A percentile compares a stretch with the other conserved stretches of the same genome.
Evolutionary conservation across 2,329 filamentous ascomycete genomes (phyloP).

Genomic region (Cytospora leucostoma): DNA sequence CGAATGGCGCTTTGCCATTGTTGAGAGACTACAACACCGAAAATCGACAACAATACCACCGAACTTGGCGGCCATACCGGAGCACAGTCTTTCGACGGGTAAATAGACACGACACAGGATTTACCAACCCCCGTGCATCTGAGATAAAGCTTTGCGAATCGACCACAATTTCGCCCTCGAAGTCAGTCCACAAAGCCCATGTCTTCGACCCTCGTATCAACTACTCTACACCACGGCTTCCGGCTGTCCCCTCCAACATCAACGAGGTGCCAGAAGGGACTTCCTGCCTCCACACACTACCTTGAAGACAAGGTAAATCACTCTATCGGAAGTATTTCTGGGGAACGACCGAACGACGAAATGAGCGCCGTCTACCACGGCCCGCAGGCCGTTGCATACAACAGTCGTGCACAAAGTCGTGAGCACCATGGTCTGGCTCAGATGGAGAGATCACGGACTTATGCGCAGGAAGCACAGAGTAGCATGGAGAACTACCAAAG

Average conservation of each 20-base stretch:
- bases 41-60: neutral
- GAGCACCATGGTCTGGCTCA: constrained; percentile 22
- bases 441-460: constrained; percentile 21
- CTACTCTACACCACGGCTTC: constrained; percentile 22
- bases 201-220: constrained; percentile 25
- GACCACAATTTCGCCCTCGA: neutral
- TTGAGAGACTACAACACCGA: constrained; percentile 17
- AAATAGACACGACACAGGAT: constrained; percentile 5
- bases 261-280: constrained; percentile 17
- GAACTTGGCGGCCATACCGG: neutral
- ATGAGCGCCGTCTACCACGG: constrained; percentile 28
- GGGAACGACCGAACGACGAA: constrained; percentile 9
- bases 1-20: constrained; percentile 15
- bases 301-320: constrained; percentile 1
- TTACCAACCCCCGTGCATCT: neutral
- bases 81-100: constrained; percentile 13
- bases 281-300: constrained; percentile 2
- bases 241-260: constrained; percentile 21
- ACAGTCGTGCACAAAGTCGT: constrained; percentile 15
- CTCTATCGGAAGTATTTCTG: constrained; percentile 5
- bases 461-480: constrained; percentile 15
- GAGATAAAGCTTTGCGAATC: constrained; percentile 1
- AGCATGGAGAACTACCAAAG: constrained; percentile 21
- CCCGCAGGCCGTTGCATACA: constrained; percentile 26
- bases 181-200: constrained; percentile 13